Conservation (phyloP, 2,329 filamentous ascomycete species). For the Colletotrichum sansevieriae region DNA sequence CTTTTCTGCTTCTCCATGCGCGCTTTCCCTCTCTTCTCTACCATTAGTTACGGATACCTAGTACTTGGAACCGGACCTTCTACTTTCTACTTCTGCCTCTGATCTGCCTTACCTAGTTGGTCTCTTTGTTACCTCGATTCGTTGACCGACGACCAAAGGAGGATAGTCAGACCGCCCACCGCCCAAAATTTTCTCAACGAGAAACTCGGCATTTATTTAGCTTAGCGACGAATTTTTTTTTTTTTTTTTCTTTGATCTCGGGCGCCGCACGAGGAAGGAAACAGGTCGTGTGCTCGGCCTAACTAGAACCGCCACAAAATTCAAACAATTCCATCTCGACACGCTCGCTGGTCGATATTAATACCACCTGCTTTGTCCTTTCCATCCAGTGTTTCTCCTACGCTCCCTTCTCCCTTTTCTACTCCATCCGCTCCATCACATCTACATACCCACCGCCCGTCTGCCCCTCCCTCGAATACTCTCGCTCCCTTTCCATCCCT, state of each 20-base stretch:
- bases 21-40: not conserved
- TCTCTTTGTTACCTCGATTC: constrained; percentile 7
- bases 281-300: constrained; percentile 38
- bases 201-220: constrained; percentile 15
- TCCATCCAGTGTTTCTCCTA: not conserved
- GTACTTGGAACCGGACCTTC: too few relatives aligned
- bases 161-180: constrained; percentile 29
- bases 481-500: constrained; percentile 11
- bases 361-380: constrained; percentile 15
- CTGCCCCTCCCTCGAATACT: constrained; percentile 13
- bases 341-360: constrained; percentile 27
- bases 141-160: constrained; percentile 40
- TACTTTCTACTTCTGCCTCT: too few relatives aligned
- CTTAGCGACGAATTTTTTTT: constrained; percentile 18
- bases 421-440: constrained; percentile 2
- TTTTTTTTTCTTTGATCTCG: not conserved
- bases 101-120: too few relatives aligned
- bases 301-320: constrained; percentile 25
- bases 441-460: not conserved
- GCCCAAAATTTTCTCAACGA: constrained; percentile 27
- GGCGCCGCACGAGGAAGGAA: constrained; percentile 35
- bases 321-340: not conserved
- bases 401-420: not conserved
- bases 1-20: not conserved
- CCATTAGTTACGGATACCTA: too few relatives aligned